A percentile compares a stretch with the other conserved stretches of the same genome.
Conservation (phyloP, 2,329 filamentous ascomycete species). For the Cordyceps cateniannulata region DNA sequence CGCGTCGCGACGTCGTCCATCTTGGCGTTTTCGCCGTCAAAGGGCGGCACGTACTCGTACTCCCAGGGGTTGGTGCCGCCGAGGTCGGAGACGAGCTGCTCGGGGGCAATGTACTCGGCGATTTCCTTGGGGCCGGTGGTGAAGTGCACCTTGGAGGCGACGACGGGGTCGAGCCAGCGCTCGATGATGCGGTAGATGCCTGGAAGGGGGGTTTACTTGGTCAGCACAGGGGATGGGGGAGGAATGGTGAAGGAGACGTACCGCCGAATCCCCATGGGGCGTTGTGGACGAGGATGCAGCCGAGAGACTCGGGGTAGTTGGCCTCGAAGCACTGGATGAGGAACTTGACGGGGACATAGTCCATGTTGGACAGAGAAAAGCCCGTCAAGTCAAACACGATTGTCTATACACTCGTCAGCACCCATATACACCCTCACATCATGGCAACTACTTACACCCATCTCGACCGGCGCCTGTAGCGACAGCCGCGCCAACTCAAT, state of each 20-base stretch:
- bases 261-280: conserved; percentile 88
- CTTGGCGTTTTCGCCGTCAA: conserved; percentile 60
- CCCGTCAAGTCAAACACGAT: conserved; percentile 73
- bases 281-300: conserved; percentile 80
- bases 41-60: conserved; percentile 70
- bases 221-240: no score
- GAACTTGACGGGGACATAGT: conserved; percentile 87
- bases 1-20: conserved; percentile 57
- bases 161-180: conserved; percentile 87
- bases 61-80: conserved; percentile 77
- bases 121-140: conserved; percentile 71
- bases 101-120: conserved; percentile 59
- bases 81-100: conserved; percentile 66
- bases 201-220: conserved; percentile 24
- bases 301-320: conserved; percentile 84
- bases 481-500: conserved; percentile 82
- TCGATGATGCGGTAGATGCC: conserved; percentile 84
- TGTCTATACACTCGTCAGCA: not conserved
- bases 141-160: conserved; percentile 85
- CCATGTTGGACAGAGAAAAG: conserved; percentile 87
- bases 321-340: conserved; percentile 97
- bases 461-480: conserved; percentile 69
- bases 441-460: conserved; percentile 56
- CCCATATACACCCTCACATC: not conserved
- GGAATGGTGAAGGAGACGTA: conserved; percentile 27